phyloP scores from a whole-genome alignment of 2,329 filamentous ascomycete species.

The Scedosporium minutisporum region DNA sequence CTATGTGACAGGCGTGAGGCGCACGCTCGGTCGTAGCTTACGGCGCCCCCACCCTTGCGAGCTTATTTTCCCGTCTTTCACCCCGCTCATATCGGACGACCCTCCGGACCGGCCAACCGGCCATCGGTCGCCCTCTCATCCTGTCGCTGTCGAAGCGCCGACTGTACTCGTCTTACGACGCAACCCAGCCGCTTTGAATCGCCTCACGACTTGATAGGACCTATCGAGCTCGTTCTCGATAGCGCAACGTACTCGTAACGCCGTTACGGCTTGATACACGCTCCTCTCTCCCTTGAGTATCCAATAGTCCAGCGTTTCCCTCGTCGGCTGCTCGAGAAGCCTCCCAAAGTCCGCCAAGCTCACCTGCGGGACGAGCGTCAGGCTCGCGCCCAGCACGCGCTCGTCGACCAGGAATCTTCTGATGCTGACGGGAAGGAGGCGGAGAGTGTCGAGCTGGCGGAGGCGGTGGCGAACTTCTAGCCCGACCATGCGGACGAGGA shows the following conservation, averaged over 20 bases:
- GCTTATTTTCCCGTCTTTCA: neutral
- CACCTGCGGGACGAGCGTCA: conserved; percentile 77
- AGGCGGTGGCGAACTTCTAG: conserved; percentile 74
- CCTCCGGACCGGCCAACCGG: neutral
- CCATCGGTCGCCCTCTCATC: neutral
- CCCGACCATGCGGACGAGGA: conserved; percentile 58
- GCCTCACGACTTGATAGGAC: conserved; percentile 69
- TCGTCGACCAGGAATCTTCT: conserved; percentile 76
- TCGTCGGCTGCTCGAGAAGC: conserved; percentile 73
- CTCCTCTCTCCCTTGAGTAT: conserved; percentile 74
- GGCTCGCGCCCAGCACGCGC: conserved; percentile 63
- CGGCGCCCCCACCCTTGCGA: neutral
- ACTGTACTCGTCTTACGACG: conserved; percentile 34
- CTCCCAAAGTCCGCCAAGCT: conserved; percentile 62
- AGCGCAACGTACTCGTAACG: conserved; percentile 70
- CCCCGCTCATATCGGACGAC: neutral
- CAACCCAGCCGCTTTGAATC: conserved; percentile 40
- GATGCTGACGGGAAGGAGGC: conserved; percentile 58
- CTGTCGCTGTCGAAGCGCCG: neutral
- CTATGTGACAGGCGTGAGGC: no score
- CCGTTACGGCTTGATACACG: conserved; percentile 83
- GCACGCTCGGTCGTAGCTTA: no score
- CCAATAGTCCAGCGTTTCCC: conserved; percentile 72
- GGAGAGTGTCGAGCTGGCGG: conserved; percentile 69
- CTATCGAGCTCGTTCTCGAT: conserved; percentile 82